A percentile compares a stretch with the other conserved stretches of the same genome.
These are phyloP conservation scores for Trametes sp. DNA, from an alignment of 1,284 basidiomycete species.

Conservation along the genomic window DNA sequence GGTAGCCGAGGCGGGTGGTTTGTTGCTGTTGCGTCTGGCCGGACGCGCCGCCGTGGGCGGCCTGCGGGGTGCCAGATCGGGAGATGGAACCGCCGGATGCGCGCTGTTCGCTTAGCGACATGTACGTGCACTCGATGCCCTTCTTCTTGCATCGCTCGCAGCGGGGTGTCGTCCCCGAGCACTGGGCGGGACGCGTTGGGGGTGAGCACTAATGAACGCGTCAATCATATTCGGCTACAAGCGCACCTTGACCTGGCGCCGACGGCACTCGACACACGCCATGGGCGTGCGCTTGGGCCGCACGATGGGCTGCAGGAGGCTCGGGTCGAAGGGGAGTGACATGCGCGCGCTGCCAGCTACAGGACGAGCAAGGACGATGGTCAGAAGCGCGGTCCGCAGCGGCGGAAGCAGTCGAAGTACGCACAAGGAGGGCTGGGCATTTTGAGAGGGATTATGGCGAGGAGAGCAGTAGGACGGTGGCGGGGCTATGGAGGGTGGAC, in stretches of 20 bases:
- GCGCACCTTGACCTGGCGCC: slow-evolving; percentile 59
- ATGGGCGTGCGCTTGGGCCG: slow-evolving; percentile 53
- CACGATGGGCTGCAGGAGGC: slow-evolving; percentile 38
- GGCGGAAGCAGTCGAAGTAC: neutral
- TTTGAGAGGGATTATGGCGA: neutral
- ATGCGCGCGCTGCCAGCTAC: slow-evolving; percentile 4
- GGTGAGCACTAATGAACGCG: slow-evolving; percentile 4
- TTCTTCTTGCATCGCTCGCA: slow-evolving; percentile 46
- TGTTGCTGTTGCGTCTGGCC: slow-evolving; percentile 15
- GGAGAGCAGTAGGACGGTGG: neutral
- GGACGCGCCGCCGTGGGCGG: slow-evolving; percentile 3
- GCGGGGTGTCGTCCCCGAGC: slow-evolving; percentile 40
- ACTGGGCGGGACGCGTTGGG: slow-evolving; percentile 26
- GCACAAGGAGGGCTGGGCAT: slow-evolving; percentile 22
- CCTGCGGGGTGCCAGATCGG: slow-evolving; percentile 23
- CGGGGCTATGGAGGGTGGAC: neutral
- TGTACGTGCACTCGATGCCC: slow-evolving; percentile 43
- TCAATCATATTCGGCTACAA: slow-evolving; percentile 16
- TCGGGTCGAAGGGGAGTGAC: slow-evolving; percentile 26
- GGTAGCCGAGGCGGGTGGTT: slow-evolving; percentile 8
- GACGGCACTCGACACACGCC: slow-evolving; percentile 61
- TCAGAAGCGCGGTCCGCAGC: neutral
- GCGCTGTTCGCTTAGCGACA: slow-evolving; percentile 42
- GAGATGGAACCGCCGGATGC: slow-evolving; percentile 33
- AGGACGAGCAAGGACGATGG: neutral